These are phyloP conservation scores for Globisporangium cylindrosporum DNA, from an alignment of 352 stramenopile species.

Conservation along the genomic window DNA sequence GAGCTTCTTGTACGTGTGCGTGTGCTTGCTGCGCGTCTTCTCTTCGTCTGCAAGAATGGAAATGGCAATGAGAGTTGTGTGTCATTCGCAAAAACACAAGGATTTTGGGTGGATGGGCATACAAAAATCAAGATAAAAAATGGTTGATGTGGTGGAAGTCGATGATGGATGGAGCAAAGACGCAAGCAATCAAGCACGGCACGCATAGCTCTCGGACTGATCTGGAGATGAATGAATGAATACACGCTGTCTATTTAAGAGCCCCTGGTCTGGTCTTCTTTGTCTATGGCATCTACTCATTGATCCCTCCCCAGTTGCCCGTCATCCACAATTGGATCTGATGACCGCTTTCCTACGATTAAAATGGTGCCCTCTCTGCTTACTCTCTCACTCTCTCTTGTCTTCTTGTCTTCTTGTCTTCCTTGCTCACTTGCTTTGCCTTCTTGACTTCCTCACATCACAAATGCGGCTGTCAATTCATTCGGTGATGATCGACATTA, in stretches of 20 bases:
- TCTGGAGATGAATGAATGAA: constrained; percentile 2
- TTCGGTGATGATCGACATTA: constrained; percentile 36
- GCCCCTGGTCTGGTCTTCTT: neutral
- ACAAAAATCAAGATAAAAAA: constrained; percentile 48
- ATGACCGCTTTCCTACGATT: neutral
- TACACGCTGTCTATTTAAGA: constrained; percentile 16
- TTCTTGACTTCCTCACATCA: neutral
- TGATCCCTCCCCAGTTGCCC: neutral
- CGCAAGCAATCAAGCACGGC: neutral
- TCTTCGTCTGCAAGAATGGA: neutral
- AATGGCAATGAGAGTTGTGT: constrained; percentile 14
- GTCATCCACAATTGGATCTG: neutral
- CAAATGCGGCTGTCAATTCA: neutral
- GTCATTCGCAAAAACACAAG: constrained; percentile 9
- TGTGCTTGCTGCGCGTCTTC: constrained; percentile 10
- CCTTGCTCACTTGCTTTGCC: constrained; percentile 10
- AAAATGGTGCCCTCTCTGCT: constrained; percentile 1
- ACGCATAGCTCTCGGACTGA: neutral
- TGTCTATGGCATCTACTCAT: constrained; percentile 10
- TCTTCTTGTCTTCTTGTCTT: neutral
- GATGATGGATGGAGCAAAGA: constrained; percentile 4
- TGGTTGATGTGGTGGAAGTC: neutral
- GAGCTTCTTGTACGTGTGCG: neutral
- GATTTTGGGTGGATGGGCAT: constrained; percentile 23
- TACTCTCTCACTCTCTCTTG: neutral